Conservation (phyloP, 164 flowering plant genomes). For the Tetracentron sinense region DNA sequence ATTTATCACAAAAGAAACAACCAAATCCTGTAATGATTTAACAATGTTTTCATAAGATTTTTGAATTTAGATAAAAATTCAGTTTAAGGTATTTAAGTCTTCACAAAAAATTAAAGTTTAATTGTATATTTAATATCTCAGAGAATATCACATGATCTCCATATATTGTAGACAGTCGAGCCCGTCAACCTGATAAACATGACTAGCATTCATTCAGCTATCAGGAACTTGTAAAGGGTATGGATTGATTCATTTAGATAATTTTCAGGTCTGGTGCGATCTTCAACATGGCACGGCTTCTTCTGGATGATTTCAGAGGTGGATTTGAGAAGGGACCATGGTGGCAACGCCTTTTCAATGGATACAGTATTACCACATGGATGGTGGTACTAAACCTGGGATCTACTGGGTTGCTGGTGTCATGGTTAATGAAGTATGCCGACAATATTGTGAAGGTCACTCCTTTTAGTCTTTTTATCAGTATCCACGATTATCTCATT, state of each 20-base stretch:
- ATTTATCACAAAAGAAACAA: no score
- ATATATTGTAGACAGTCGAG: neutral
- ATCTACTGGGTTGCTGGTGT: conserved; percentile 83
- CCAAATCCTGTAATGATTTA: neutral
- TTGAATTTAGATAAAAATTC: no score
- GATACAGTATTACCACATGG: conserved; percentile 84
- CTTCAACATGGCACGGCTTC: conserved; percentile 76
- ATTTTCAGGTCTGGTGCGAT: conserved; percentile 74
- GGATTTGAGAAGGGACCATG: conserved; percentile 93
- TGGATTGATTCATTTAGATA: conserved; percentile 2
- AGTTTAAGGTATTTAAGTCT: neutral
- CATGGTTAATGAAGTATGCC: conserved; percentile 98
- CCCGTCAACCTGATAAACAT: neutral
- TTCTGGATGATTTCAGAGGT: conserved; percentile 73
- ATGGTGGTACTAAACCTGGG: conserved; percentile 90
- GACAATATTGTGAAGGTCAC: conserved; percentile 88
- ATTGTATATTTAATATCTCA: neutral
- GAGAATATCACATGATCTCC: neutral
- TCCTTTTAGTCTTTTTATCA: conserved; percentile 1
- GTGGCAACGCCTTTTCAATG: conserved; percentile 89
- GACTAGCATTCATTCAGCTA: neutral
- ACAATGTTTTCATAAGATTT: neutral
- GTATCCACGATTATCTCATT: neutral
- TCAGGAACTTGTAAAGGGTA: neutral
- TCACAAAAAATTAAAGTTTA: neutral